Evolutionary conservation across 306 rosid species (phyloP).

Genomic region (Cicer cuneatum): DNA sequence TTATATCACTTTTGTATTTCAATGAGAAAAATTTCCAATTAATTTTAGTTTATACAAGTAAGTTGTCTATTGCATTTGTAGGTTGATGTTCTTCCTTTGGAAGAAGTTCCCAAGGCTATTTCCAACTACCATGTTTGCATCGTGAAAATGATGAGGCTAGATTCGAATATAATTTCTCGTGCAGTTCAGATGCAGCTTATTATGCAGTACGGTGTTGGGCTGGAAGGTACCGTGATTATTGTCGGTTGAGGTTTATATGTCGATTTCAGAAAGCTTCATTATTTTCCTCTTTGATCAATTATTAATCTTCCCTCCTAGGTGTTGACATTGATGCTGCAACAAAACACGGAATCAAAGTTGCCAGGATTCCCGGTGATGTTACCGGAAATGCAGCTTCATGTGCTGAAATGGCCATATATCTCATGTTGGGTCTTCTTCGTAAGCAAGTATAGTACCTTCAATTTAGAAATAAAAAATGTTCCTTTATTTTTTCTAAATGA

Average conservation of each 20-base stretch:
- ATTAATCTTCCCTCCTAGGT: constrained; percentile 54
- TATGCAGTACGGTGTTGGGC: constrained; percentile 91
- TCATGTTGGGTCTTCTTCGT: constrained; percentile 83
- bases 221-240: constrained; percentile 67
- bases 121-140: constrained; percentile 69
- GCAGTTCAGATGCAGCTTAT: constrained; percentile 78
- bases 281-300: constrained; percentile 25
- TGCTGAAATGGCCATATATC: constrained; percentile 92
- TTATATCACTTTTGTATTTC: neutral
- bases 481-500: neutral
- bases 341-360: constrained; percentile 84
- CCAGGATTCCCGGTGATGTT: constrained; percentile 69
- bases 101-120: constrained; percentile 69
- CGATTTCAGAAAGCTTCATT: constrained; percentile 21
- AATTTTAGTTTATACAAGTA: neutral
- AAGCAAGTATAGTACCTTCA: constrained; percentile 69
- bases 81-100: constrained; percentile 81
- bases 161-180: constrained; percentile 65
- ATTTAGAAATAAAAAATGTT: neutral
- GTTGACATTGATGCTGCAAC: constrained; percentile 92
- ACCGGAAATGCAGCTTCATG: constrained; percentile 90
- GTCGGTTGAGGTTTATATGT: constrained; percentile 13
- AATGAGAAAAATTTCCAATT: constrained; percentile 6
- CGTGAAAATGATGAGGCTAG: constrained; percentile 64
- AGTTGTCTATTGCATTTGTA: constrained; percentile 38